Evolutionary conservation across 2,329 filamentous ascomycete species (phyloP), one percentile per base, ranked within the genome.

Genomic region (Paraphaeosphaeria sporulosa): DNA sequence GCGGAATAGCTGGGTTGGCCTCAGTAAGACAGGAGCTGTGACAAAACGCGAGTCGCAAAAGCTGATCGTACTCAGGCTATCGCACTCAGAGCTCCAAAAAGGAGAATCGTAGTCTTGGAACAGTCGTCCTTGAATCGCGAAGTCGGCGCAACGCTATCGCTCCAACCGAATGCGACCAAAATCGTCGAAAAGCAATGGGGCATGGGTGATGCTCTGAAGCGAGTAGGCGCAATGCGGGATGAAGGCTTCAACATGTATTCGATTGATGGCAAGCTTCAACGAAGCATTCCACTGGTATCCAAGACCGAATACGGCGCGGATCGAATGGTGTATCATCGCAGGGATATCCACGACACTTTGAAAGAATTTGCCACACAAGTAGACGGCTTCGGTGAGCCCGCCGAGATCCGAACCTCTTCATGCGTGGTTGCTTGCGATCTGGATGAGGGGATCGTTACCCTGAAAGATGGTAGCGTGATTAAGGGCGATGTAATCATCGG

Each of bases 401-500:
- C 75, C 15, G 72, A 71, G 54, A 70, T 83, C 19, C 71, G 78
- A 9, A 81, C 79, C 0, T 75, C 78, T 2, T 80, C 77, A 59
- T 79, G 74, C 44, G 80, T 85, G 0, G 69, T 78, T 2, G 69
- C 74, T 6, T 75, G 84, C 3, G 78, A 85, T 55, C 61, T 67
- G 65, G 64, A 78, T 0, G 66, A 56, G 1, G 81, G 79, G 1
- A 80, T 72, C 0, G 64, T 86, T 0, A 81, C 73, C 1, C 71
- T 86, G 0, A 78, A 80, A 17, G 75, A 82, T 34, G 84, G 84
- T 0, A 69, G 76, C 0, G 64, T 64, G 1, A 60, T 82, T 2
- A 61, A 76, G 4, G 84, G 81, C 12, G 84, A 87, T 61, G 59
- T 87, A 0, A 63, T 87, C 1, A 60, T 87, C 5, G 85, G 83